phyloP scores from a whole-genome alignment of 2,329 filamentous ascomycete species.

The Ophiostoma novo-ulmi region DNA sequence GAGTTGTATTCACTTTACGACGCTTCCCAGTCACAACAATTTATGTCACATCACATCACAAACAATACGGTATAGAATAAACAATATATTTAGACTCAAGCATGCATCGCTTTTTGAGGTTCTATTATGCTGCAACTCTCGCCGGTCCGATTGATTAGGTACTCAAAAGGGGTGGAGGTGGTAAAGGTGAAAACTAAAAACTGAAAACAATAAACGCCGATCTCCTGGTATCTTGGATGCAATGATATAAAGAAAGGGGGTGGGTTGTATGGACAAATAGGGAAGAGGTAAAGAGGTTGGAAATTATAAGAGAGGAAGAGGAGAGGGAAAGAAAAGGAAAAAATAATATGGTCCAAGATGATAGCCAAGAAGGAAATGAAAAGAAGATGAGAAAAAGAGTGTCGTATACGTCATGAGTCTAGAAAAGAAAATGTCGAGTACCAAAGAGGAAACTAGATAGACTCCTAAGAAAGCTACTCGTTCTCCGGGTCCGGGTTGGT shows the following conservation, averaged over 20 bases:
- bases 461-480: not conserved
- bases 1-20: no score
- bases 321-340: conserved; percentile 1
- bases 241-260: conserved; percentile 31
- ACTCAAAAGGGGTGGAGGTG: not conserved
- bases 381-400: not conserved
- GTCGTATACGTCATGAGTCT: conserved; percentile 12
- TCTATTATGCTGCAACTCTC: conserved; percentile 10
- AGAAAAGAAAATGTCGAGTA: not conserved
- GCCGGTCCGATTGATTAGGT: no score
- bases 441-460: not conserved
- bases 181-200: not conserved
- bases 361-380: conserved; percentile 8
- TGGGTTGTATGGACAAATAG: conserved; percentile 24
- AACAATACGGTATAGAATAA: not conserved
- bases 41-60: not conserved
- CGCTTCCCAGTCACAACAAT: no score
- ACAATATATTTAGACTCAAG: conserved; percentile 10
- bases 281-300: conserved; percentile 21
- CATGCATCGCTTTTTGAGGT: not conserved
- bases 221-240: conserved; percentile 42
- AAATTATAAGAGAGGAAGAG: conserved; percentile 6
- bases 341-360: conserved; percentile 5
- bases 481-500: conserved; percentile 54
- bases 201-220: conserved; percentile 35